Conservation (phyloP, 306 rosid genomes). For the Rosa multiflora region DNA sequence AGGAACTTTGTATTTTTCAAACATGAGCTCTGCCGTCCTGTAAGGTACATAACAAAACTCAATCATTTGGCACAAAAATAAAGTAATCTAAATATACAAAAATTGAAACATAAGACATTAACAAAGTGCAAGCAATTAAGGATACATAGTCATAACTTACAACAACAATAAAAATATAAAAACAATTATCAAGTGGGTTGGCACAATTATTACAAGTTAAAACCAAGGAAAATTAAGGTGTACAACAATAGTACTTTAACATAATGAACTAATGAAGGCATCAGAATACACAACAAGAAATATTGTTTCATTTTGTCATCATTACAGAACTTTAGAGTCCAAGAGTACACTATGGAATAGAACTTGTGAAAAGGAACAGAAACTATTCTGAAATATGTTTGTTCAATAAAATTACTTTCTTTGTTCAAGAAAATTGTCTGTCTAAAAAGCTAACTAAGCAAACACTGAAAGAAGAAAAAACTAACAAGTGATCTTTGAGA, state of each 20-base stretch:
- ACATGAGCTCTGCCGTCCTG: conserved; percentile 96
- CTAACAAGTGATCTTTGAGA: neutral
- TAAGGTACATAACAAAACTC: conserved; percentile 37
- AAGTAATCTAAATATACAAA: neutral
- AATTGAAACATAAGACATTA: neutral
- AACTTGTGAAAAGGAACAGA: neutral
- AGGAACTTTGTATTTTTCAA: conserved; percentile 96
- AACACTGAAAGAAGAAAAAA: neutral
- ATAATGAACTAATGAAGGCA: neutral
- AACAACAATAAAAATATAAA: neutral
- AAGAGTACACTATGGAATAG: neutral
- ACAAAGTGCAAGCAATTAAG: neutral
- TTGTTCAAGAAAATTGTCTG: neutral
- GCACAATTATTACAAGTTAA: neutral
- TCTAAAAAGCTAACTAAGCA: neutral
- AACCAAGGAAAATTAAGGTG: neutral
- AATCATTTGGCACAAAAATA: neutral
- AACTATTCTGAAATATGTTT: neutral
- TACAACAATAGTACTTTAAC: neutral
- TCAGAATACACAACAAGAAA: neutral
- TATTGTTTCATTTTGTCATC: neutral
- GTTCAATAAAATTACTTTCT: neutral
- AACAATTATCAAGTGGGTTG: neutral
- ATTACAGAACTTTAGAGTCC: neutral
- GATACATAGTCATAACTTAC: neutral